Base-by-base conservation (phyloP, 2,329 filamentous ascomycete species). In the Pseudogymnoascus sp. region DNA sequence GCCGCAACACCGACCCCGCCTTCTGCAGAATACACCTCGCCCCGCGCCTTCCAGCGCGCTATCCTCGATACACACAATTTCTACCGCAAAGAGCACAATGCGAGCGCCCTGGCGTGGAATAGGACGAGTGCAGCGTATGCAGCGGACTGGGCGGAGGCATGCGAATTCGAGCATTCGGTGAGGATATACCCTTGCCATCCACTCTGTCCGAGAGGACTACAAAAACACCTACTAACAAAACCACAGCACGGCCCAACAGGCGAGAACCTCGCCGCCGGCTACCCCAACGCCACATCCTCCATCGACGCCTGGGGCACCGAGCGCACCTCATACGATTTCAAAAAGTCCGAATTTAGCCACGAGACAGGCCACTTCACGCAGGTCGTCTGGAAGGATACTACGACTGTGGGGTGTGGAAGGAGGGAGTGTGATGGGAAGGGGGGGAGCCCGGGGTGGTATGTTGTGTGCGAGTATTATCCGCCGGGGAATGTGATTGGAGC, bases 261-360 rank as follows among this genome's bases (percentile, higher is more conserved):
- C 69, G 89, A 93, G 76, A 93, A 92, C 74, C 80, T 93, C 3
- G 88, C 88, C 6, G 78, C 85, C 4, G 88, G 88, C 3, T 91
- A 85, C 71, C 66, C 77, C 0, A 85, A 87, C 70, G 82, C 81
- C 1, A 81, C 81, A 0, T 77, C 79, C 3, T 80, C 82, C 60
- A 78, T 92, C n/a, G 81, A 83, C 51, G 82, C 80, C 1, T 92
- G 89, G 88, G 89, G 84, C 16, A 71, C 80, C 67, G 86, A 90
- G 74, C 73, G 83, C 10, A 69, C 73, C 0, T 64, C 77, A 5
- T 92, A 90, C 71, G 74, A 87, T 68, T 92, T 83, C 72, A 67
- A 71, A 1, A 71, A 80, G 0, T 81, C 81, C 0, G 80, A 80
- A 0, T 91, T 88, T 69, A 76, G 70, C 7, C 77, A 85, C 67